phyloP scores from a whole-genome alignment of 1,284 basidiomycete species.

The Rhodotorula sp. region DNA sequence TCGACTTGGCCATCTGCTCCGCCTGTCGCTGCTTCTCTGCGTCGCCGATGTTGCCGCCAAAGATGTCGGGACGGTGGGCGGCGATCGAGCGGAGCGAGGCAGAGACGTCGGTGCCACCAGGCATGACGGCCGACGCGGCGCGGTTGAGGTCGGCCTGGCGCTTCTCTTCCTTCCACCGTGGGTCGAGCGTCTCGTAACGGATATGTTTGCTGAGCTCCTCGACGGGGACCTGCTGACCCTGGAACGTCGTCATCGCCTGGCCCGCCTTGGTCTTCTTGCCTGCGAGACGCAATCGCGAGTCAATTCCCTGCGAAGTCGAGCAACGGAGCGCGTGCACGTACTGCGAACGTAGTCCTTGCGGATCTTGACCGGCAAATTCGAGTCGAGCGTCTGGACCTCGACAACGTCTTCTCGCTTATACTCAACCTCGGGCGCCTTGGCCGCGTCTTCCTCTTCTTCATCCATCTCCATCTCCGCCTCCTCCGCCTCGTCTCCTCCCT shows the following conservation, averaged over 20 bases:
- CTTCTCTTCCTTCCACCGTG: constrained; percentile 94
- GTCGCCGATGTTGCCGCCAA: constrained; percentile 61
- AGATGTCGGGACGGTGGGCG: constrained; percentile 87
- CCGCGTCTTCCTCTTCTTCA: constrained; percentile 70
- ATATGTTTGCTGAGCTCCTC: constrained; percentile 97
- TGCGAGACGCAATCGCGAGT: neutral
- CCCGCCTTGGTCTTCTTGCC: constrained; percentile 36
- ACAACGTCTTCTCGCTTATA: constrained; percentile 44
- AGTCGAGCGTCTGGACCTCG: constrained; percentile 40
- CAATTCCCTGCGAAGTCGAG: neutral
- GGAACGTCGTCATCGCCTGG: constrained; percentile 33
- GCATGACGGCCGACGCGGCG: constrained; percentile 75
- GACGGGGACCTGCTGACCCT: constrained; percentile 84
- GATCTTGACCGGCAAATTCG: constrained; percentile 79
- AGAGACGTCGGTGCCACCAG: constrained; percentile 74
- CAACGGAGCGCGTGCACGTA: constrained; percentile 53
- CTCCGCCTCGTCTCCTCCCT: constrained; percentile 57
- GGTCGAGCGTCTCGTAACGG: constrained; percentile 96
- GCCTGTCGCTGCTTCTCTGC: constrained; percentile 29
- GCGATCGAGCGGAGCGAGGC: constrained; percentile 87
- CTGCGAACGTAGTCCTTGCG: constrained; percentile 95
- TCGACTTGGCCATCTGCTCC: constrained; percentile 35
- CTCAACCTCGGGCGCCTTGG: constrained; percentile 58
- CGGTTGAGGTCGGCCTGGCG: constrained; percentile 80
- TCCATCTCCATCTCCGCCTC: constrained; percentile 72